Conservation (phyloP, 306 rosid genomes). For the Sicyos baderoa region DNA sequence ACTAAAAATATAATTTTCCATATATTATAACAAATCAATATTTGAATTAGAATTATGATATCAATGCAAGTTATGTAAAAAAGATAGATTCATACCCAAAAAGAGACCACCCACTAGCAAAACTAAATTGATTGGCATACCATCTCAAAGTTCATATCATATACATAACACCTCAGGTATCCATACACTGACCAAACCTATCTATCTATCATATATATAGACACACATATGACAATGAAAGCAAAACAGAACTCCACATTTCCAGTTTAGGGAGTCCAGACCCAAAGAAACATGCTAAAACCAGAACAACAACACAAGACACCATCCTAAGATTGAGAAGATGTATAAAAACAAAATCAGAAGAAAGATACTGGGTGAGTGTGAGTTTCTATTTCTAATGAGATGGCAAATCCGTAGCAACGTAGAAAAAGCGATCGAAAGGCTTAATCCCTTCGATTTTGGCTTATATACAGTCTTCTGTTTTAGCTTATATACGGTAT, state of each 20-base stretch:
- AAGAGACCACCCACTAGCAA: background rate
- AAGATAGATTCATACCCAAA: background rate
- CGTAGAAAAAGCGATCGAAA: background rate
- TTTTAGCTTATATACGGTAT: background rate
- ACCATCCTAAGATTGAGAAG: slow-evolving; percentile 3
- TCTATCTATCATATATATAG: background rate
- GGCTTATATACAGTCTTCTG: background rate
- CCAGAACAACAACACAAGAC: background rate
- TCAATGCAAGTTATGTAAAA: background rate
- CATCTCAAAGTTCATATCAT: slow-evolving; percentile 19
- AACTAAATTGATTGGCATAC: background rate
- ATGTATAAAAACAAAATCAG: slow-evolving; percentile 7
- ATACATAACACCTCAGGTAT: slow-evolving; percentile 17
- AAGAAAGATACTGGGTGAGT: slow-evolving; percentile 15
- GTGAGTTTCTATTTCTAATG: slow-evolving; percentile 16
- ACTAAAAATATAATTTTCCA: too few relatives aligned
- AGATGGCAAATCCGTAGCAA: slow-evolving; percentile 12
- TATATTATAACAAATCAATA: background rate
- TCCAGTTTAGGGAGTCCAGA: slow-evolving; percentile 1
- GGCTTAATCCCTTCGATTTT: background rate
- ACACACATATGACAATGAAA: background rate
- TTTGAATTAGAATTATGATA: background rate
- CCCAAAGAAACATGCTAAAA: background rate
- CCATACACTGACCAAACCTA: slow-evolving; percentile 1
- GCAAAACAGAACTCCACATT: background rate